Conservation (phyloP, 257 asterid species). For the Linaria vulgaris region DNA sequence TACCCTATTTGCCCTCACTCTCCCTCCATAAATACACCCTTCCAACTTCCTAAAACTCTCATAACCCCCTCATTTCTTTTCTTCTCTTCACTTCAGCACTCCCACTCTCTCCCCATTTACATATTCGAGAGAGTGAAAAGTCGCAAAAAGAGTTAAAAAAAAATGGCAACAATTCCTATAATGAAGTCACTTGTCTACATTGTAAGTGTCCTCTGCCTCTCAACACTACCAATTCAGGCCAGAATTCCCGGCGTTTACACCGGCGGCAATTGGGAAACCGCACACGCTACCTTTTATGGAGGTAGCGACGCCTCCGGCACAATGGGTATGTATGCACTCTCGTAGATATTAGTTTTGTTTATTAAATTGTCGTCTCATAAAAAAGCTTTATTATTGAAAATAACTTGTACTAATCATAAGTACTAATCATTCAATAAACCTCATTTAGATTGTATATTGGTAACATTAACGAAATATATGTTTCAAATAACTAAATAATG, state of each 20-base stretch:
- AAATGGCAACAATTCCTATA: constrained; percentile 30
- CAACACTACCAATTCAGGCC: constrained; percentile 26
- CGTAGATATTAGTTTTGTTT: no score
- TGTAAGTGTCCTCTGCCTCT: constrained; percentile 25
- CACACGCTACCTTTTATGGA: constrained; percentile 62
- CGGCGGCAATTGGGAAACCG: constrained; percentile 41
- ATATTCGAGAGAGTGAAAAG: background rate
- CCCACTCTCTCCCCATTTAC: background rate
- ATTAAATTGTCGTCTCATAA: no score
- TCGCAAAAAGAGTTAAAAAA: background rate
- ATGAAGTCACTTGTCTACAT: constrained; percentile 30
- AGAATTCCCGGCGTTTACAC: constrained; percentile 36
- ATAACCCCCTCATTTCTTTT: constrained; percentile 26
- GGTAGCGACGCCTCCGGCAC: constrained; percentile 61
- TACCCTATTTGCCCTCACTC: constrained; percentile 2
- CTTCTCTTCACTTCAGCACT: constrained; percentile 31
- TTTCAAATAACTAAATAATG: no score
- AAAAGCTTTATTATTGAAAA: no score
- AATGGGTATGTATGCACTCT: constrained; percentile 50
- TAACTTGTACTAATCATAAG: no score
- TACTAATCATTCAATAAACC: no score
- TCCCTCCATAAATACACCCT: constrained; percentile 54
- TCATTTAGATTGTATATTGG: no score
- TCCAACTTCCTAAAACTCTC: constrained; percentile 39
- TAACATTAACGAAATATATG: no score